Base-by-base conservation (phyloP, 768 basidiomycete species). In the Coprinopsis sp. region DNA sequence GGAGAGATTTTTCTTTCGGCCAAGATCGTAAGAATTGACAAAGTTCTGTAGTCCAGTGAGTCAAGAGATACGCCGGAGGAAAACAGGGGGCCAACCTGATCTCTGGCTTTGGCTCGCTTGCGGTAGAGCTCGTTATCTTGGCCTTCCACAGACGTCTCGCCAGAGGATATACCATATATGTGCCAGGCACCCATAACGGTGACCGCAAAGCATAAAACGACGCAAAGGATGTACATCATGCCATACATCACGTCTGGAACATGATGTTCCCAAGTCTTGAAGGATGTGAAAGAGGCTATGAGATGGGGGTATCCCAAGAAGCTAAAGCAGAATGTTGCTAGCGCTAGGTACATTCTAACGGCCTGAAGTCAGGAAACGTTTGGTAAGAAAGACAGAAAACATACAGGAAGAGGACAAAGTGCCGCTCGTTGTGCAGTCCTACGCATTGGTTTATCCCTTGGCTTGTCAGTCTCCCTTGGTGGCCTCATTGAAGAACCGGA, bases 401-500 rank as follows among this genome's bases (percentile, higher is more conserved):
- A 46, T 52, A 90, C 91, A 98, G 86, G 76, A 98, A 99, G 37
- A 98, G 69, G 30, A 95, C 77, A 57, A 99, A 99, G 66, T 97
- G 92, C 0, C 95, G 82, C 60, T 97, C 94, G 56, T 98, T 99
- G 61, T 95, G 75, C 6, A 98, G 64, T 10, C 95, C 95, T 34
- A 99, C 95, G 60, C 95, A 98, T 78, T 92, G 91, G 64, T 97
- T 97, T 40, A 97, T 81, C 93, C 93, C 91, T 93, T 58, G 6
- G 12, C 13, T 13, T 37, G 6, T 28, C 39, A 49, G 38, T 38
- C 33, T 27, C 13, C 14, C 14, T n/a, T 46, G 27, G 34, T 24
- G 46, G 44, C 16, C 48, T 37, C 16, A 34, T 11, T 40, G 13
- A 33, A 37, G n/a, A 40, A 23, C 4, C 10, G 11, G 6, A 56